Percentiles rank a stretch among this genome's conserved stretches.
These are phyloP conservation scores for Silene coronaria DNA, from an alignment of 179 eudicot genomes.

Conservation along the genomic window DNA sequence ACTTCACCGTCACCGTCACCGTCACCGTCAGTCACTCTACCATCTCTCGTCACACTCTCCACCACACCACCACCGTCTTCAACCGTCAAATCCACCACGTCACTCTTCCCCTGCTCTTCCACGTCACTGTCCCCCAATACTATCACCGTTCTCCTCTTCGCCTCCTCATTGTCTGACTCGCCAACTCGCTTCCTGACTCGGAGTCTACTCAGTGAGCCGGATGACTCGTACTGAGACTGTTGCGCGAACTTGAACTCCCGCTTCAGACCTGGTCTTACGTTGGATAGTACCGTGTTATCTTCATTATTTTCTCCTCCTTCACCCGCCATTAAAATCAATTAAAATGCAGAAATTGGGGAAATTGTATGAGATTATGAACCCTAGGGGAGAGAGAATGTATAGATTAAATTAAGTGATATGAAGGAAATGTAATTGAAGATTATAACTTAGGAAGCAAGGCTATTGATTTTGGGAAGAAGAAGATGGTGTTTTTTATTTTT, in stretches of 20 bases:
- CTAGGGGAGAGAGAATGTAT: constrained; percentile 3
- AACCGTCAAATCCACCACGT: constrained; percentile 38
- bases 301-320: constrained; percentile 23
- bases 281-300: constrained; percentile 35
- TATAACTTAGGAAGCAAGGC: not conserved
- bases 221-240: constrained; percentile 35
- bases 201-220: constrained; percentile 34
- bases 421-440: not conserved
- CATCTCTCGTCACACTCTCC: constrained; percentile 22
- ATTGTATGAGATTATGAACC: not conserved
- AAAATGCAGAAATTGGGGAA: not conserved
- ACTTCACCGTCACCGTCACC: constrained; percentile 10
- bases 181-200: constrained; percentile 26
- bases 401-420: not conserved
- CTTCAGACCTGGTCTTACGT: constrained; percentile 39
- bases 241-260: constrained; percentile 49
- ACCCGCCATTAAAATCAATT: constrained; percentile 28
- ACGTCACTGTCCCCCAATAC: not conserved
- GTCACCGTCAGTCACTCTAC: constrained; percentile 10
- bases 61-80: constrained; percentile 33
- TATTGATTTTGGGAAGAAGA: not conserved
- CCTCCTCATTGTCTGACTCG: constrained; percentile 14
- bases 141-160: too few species aligned
- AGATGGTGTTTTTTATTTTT: not conserved
- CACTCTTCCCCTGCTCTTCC: constrained; percentile 37